Evolutionary conservation across 2,329 filamentous ascomycete genomes (phyloP).

Genomic region (Hymenoscyphus infarciens): DNA sequence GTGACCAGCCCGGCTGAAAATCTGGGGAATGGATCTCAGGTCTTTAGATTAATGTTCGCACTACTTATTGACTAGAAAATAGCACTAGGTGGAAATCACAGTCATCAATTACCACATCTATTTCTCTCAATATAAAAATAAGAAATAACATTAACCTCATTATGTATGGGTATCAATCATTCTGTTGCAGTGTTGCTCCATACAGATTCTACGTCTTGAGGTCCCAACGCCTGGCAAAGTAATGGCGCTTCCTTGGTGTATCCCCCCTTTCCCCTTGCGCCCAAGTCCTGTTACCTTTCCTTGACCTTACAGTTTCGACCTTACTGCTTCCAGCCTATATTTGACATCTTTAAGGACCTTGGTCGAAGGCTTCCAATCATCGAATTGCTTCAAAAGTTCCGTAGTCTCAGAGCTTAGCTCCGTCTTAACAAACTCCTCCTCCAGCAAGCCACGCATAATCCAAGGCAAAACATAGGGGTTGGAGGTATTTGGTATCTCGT

Average conservation of each 20-base stretch:
- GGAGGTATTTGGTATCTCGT: slow-evolving; percentile 46
- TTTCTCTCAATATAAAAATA: neutral
- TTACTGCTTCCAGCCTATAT: slow-evolving; percentile 85
- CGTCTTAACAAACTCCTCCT: slow-evolving; percentile 85
- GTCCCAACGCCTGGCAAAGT: slow-evolving; percentile 3
- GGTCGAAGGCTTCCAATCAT: slow-evolving; percentile 85
- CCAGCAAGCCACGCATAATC: slow-evolving; percentile 89
- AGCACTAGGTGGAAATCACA: too few relatives aligned
- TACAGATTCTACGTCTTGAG: slow-evolving; percentile 8
- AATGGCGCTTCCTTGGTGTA: slow-evolving; percentile 2
- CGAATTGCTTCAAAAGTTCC: slow-evolving; percentile 80
- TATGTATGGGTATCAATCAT: slow-evolving; percentile 7
- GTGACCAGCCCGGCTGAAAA: neutral
- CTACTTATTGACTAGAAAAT: too few relatives aligned
- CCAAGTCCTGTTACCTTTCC: neutral
- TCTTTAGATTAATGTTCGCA: too few relatives aligned
- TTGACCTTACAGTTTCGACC: slow-evolving; percentile 62
- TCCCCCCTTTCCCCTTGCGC: neutral
- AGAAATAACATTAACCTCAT: neutral
- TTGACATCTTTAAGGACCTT: slow-evolving; percentile 96
- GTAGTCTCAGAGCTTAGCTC: slow-evolving; percentile 74
- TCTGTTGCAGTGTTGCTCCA: slow-evolving; percentile 6
- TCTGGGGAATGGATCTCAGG: too few relatives aligned
- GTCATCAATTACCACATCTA: too few relatives aligned
- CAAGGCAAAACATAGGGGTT: slow-evolving; percentile 94